These are phyloP conservation scores for Venturia pyrina DNA, from an alignment of 2,329 filamentous ascomycete species.

Conservation along the genomic window DNA sequence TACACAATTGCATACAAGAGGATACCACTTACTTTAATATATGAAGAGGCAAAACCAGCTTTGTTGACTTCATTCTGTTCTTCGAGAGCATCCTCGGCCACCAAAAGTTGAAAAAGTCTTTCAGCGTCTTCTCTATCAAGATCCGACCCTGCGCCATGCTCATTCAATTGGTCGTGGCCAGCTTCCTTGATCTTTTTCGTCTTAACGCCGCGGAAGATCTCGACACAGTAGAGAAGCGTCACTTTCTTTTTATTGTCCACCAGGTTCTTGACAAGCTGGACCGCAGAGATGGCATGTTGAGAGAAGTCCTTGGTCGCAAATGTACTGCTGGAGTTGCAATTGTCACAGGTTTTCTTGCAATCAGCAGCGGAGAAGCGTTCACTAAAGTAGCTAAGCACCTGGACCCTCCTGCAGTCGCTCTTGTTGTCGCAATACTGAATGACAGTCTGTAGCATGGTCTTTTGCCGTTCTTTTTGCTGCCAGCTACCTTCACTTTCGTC, in stretches of 20 bases:
- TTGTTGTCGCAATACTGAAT: slow-evolving; percentile 83
- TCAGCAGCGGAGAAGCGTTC: slow-evolving; percentile 65
- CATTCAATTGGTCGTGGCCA: slow-evolving; percentile 42
- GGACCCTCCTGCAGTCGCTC: slow-evolving; percentile 74
- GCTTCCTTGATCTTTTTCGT: slow-evolving; percentile 47
- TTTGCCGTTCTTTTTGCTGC: slow-evolving; percentile 76
- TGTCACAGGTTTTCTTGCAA: slow-evolving; percentile 75
- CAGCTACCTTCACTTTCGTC: slow-evolving; percentile 63
- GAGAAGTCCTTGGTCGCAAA: slow-evolving; percentile 73
- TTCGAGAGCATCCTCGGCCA: slow-evolving; percentile 60
- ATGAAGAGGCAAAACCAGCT: slow-evolving; percentile 59
- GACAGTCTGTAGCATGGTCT: slow-evolving; percentile 75
- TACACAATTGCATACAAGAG: background rate
- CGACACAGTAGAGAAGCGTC: slow-evolving; percentile 72
- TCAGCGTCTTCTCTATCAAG: slow-evolving; percentile 70
- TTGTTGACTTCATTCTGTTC: slow-evolving; percentile 60
- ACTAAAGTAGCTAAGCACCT: slow-evolving; percentile 89
- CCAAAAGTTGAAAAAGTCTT: slow-evolving; percentile 68
- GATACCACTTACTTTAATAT: slow-evolving; percentile 49
- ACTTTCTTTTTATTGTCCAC: slow-evolving; percentile 39
- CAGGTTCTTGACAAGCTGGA: slow-evolving; percentile 42
- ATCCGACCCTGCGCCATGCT: slow-evolving; percentile 58
- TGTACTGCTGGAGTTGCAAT: slow-evolving; percentile 63
- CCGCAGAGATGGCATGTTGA: slow-evolving; percentile 57
- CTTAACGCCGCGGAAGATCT: slow-evolving; percentile 66